Conservation (phyloP, 331 rosid genomes). For the Quercus tomentella region DNA sequence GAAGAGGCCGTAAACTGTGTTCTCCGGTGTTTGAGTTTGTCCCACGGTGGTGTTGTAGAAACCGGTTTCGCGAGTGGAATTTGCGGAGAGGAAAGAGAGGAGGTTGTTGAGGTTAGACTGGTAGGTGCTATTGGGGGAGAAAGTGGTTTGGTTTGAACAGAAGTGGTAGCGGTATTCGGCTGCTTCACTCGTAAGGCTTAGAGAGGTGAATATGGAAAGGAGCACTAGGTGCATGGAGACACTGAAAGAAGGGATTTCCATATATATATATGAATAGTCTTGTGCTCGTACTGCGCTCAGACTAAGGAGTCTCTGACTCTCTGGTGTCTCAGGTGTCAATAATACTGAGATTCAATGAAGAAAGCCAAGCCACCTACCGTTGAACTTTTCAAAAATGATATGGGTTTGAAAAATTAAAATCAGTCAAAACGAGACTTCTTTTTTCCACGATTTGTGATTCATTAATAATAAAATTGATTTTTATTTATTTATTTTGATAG, state of each 20-base stretch:
- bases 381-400: too few species aligned
- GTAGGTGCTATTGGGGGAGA: conserved; percentile 27
- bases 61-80: conserved; percentile 5
- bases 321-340: too few species aligned
- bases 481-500: too few species aligned
- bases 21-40: not conserved
- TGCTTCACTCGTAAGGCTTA: not conserved
- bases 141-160: conserved; percentile 19
- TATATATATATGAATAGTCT: too few species aligned
- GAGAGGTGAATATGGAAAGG: conserved; percentile 1
- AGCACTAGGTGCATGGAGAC: conserved; percentile 8
- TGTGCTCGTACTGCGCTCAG: too few species aligned
- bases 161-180: conserved; percentile 18
- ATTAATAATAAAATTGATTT: too few species aligned
- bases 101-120: conserved; percentile 35
- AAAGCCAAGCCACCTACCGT: too few species aligned
- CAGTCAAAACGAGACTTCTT: too few species aligned
- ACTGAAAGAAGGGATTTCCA: not conserved
- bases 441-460: too few species aligned
- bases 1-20: conserved; percentile 36
- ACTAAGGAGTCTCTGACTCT: too few species aligned
- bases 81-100: conserved; percentile 32
- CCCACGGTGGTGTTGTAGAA: conserved; percentile 23
- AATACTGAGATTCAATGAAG: too few species aligned
- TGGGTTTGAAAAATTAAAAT: too few species aligned